phyloP scores from a whole-genome alignment of 441 rosid genomes.

The Geranium incanum region DNA sequence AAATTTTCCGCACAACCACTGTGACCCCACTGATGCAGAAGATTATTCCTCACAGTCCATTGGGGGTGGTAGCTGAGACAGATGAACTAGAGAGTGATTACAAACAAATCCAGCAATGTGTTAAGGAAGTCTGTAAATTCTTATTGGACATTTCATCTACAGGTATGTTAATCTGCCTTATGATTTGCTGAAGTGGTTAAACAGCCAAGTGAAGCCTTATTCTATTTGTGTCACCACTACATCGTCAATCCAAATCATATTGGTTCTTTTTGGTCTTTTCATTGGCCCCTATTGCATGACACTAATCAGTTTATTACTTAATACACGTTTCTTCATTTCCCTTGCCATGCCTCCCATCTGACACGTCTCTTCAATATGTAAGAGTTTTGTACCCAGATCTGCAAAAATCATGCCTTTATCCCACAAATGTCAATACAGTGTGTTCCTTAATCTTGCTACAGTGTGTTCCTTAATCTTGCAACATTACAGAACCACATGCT shows the following conservation, averaged over 20 bases:
- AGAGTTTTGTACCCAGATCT: not conserved
- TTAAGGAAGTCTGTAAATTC: constrained; percentile 67
- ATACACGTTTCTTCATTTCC: not conserved
- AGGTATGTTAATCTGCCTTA: constrained; percentile 37
- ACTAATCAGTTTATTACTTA: not conserved
- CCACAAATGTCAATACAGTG: not conserved
- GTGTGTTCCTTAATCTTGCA: not conserved
- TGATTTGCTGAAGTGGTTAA: not conserved
- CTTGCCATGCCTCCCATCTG: not conserved
- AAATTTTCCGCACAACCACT: constrained; percentile 60
- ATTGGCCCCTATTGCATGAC: not conserved
- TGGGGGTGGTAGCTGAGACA: constrained; percentile 38
- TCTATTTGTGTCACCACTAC: not conserved
- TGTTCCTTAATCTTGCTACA: not conserved
- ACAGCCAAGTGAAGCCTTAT: not conserved
- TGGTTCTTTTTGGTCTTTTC: not conserved
- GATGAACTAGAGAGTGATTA: constrained; percentile 81
- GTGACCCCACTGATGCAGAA: constrained; percentile 71
- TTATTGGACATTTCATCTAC: constrained; percentile 73
- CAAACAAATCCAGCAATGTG: constrained; percentile 50
- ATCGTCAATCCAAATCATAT: not conserved
- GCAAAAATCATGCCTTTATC: not conserved
- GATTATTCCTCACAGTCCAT: constrained; percentile 50
- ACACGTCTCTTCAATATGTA: not conserved
- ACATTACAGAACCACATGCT: not conserved